Evolutionary conservation across 2,329 filamentous ascomycete genomes (phyloP).

Genomic region (Stylonectria norvegica): DNA sequence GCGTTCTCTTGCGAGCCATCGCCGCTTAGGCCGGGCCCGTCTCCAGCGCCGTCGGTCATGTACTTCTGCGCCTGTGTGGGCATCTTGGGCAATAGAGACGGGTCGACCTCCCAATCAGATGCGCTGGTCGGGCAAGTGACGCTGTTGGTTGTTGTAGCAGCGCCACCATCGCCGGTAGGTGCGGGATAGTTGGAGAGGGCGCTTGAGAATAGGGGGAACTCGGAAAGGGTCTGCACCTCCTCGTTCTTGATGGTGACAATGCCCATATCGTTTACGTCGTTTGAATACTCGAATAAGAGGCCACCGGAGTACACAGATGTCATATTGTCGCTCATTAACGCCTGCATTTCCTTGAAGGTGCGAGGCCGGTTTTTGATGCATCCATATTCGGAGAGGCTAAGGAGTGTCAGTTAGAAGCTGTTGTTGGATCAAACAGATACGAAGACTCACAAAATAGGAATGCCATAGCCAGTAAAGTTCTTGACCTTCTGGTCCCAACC

Average conservation of each 20-base stretch:
- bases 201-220: slow-evolving; percentile 64
- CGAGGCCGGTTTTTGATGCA: slow-evolving; percentile 75
- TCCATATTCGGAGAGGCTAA: slow-evolving; percentile 82
- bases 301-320: slow-evolving; percentile 89
- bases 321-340: slow-evolving; percentile 83
- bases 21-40: slow-evolving; percentile 51
- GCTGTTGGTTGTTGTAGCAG: slow-evolving; percentile 44
- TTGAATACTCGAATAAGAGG: slow-evolving; percentile 90
- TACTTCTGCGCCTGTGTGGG: slow-evolving; percentile 49
- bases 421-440: neutral
- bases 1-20: slow-evolving; percentile 52
- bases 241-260: slow-evolving; percentile 64
- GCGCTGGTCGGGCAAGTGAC: slow-evolving; percentile 49
- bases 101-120: slow-evolving; percentile 49
- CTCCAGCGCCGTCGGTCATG: slow-evolving; percentile 52
- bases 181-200: slow-evolving; percentile 48
- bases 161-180: slow-evolving; percentile 50
- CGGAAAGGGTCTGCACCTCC: slow-evolving; percentile 51
- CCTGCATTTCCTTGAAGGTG: slow-evolving; percentile 72
- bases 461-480: slow-evolving; percentile 80
- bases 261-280: slow-evolving; percentile 76
- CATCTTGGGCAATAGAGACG: slow-evolving; percentile 49
- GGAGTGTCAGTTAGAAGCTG: neutral
- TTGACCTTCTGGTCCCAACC: slow-evolving; percentile 88
- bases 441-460: slow-evolving; percentile 69